Evolutionary conservation across 164 flowering plant species (phyloP).

Genomic region (Liquidambar formosana): DNA sequence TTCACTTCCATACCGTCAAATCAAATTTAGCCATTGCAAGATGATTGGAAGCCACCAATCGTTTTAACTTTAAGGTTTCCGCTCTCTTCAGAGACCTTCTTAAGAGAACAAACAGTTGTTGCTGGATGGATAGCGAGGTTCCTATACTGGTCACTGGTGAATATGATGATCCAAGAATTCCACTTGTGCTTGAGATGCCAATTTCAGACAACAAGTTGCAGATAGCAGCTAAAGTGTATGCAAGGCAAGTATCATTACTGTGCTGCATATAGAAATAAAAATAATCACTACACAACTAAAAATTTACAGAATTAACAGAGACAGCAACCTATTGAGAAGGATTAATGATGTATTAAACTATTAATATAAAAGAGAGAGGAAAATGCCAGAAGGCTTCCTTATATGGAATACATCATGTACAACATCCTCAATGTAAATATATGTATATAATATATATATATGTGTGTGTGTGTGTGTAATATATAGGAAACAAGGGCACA

Average conservation of each 20-base stretch:
- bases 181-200: constrained; percentile 62
- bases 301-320: neutral
- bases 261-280: constrained; percentile 53
- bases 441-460: neutral
- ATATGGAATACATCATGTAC: too few relatives aligned
- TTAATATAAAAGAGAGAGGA: neutral
- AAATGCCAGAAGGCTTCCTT: too few relatives aligned
- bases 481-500: neutral
- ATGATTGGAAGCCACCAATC: constrained; percentile 80
- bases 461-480: neutral
- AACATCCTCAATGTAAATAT: neutral
- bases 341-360: neutral
- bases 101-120: constrained; percentile 77
- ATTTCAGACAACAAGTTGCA: constrained; percentile 79
- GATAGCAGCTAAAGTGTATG: constrained; percentile 82
- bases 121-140: constrained; percentile 70
- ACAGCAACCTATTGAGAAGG: neutral
- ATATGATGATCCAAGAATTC: constrained; percentile 75
- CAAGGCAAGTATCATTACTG: constrained; percentile 83
- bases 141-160: constrained; percentile 56
- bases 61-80: constrained; percentile 73
- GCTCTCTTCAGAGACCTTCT: constrained; percentile 81
- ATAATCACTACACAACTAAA: constrained; percentile 1
- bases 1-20: constrained; percentile 46
- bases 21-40: constrained; percentile 89